phyloP scores from a whole-genome alignment of 2,329 filamentous ascomycete genomes.

The Dactylellina parvicollis region DNA sequence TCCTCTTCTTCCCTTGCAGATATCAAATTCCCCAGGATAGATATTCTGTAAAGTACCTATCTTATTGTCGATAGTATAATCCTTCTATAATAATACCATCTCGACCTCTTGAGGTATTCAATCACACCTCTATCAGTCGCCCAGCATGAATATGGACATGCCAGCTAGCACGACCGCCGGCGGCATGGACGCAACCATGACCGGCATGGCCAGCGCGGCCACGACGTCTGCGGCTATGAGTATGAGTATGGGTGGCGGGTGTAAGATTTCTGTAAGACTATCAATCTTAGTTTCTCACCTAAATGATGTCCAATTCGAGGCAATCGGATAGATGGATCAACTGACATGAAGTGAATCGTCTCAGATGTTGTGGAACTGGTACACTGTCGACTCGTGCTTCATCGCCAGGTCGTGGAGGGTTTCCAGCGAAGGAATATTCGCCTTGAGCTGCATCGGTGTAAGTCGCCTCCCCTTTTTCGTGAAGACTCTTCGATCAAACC shows the following conservation, averaged over 20 bases:
- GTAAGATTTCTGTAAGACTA: constrained; percentile 49
- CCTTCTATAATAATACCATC: neutral
- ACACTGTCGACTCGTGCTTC: constrained; percentile 78
- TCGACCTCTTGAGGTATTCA: neutral
- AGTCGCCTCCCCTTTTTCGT: neutral
- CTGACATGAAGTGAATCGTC: no score
- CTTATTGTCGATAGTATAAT: neutral
- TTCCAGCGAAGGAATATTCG: constrained; percentile 76
- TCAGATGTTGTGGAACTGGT: constrained; percentile 84
- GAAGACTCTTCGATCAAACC: neutral
- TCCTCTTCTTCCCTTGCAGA: neutral
- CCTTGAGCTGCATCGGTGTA: constrained; percentile 78
- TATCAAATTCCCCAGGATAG: no score
- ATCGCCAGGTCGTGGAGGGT: constrained; percentile 76
- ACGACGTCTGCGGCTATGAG: constrained; percentile 30
- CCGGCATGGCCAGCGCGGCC: constrained; percentile 33
- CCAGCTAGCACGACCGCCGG: constrained; percentile 17
- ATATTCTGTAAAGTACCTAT: neutral
- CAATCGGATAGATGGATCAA: neutral
- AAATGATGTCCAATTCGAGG: neutral
- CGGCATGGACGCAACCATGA: constrained; percentile 51
- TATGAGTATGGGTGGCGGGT: constrained; percentile 49
- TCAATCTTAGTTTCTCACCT: neutral
- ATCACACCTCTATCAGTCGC: no score
- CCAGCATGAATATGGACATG: constrained; percentile 26